A percentile compares a stretch with the other conserved stretches of the same genome.
These are phyloP conservation scores for Hydnomerulius pinastri DNA, from an alignment of 768 basidiomycete species.

Conservation along the genomic window DNA sequence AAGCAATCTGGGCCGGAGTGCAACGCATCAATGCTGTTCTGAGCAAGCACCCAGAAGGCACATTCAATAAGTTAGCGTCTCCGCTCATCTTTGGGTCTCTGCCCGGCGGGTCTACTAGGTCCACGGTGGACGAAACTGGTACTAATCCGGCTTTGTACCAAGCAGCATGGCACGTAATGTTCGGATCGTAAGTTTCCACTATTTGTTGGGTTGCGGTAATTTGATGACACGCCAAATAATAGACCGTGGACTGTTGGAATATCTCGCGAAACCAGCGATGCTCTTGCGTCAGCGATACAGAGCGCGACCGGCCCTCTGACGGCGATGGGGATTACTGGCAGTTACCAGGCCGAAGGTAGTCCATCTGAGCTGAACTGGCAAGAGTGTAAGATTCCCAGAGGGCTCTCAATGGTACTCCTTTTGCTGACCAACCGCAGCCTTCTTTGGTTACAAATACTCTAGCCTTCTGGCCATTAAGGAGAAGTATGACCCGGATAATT, in stretches of 20 bases:
- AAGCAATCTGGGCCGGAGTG: slow-evolving; percentile 7
- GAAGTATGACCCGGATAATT: slow-evolving; percentile 9
- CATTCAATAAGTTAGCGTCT: too few species aligned
- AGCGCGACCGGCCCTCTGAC: slow-evolving; percentile 12
- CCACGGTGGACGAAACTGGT: slow-evolving; percentile 1
- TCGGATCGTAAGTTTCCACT: neutral
- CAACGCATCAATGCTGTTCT: neutral
- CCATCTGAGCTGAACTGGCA: slow-evolving; percentile 22
- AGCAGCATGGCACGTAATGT: slow-evolving; percentile 3
- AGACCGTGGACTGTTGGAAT: slow-evolving; percentile 18
- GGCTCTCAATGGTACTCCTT: neutral
- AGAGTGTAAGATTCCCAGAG: neutral
- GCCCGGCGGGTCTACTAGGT: neutral
- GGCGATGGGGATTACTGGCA: slow-evolving; percentile 17
- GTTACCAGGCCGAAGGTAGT: slow-evolving; percentile 26
- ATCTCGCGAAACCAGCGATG: neutral
- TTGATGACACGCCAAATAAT: neutral
- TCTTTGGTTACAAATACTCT: slow-evolving; percentile 8
- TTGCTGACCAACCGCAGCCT: neutral
- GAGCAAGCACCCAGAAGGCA: too few species aligned
- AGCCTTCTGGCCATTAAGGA: slow-evolving; percentile 2
- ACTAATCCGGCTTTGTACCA: slow-evolving; percentile 5
- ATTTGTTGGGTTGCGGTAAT: neutral
- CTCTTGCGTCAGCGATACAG: slow-evolving; percentile 7
- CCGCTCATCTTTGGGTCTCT: slow-evolving; percentile 5